Evolutionary conservation across 805 yeast genomes (phyloP), one percentile per base, ranked within the genome.

Genomic region (Kazachstania martiniae): DNA sequence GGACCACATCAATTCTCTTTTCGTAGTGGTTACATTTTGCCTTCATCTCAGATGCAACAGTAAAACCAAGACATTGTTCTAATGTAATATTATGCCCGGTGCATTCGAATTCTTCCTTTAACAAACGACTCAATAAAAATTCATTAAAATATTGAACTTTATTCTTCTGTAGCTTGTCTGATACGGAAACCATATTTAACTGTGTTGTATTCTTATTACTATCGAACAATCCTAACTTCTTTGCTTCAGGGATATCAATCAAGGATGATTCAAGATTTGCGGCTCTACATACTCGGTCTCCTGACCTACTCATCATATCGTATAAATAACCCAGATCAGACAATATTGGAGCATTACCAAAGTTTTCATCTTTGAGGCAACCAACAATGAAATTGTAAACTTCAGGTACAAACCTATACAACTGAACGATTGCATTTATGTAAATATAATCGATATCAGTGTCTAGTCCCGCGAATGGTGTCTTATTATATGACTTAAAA

Each of bases 251-350:
- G 1, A 64, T 52, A 1, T 66, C 51, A 8, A 65, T 61, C 25
- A 80, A 49, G 4, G 72, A 52, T 22, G 64, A 60, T 42, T 75
- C 78, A 48, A 89, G 85, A 50, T 91, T 91, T 2, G 86, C 65
- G 0, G 95, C 79, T 25, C 83, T 72, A 46, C 89, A 85, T 43
- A 81, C 83, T 24, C 71, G 69, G 0, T 94, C 91, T 10, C 68
- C 59, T 0, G 95, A 85, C 51, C 83, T 82, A 26, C 68, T 68
- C 58, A 89, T 68, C 98, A 91, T 89, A 49, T 93, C 97, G 57
- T 74, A 84, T 10, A 93, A 60, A 41, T 85, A 84, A 0, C 95
- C 98, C 28, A 87, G 59, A 50, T 91, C 96, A 30, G 82, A 75
- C 18, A 86, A 56, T 3, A 87, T 52, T 2, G 81, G 74, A 29